Evolutionary conservation across 2,329 filamentous ascomycete genomes (phyloP), one percentile per base, ranked within the genome.

Genomic region (Cladosporium sp.): DNA sequence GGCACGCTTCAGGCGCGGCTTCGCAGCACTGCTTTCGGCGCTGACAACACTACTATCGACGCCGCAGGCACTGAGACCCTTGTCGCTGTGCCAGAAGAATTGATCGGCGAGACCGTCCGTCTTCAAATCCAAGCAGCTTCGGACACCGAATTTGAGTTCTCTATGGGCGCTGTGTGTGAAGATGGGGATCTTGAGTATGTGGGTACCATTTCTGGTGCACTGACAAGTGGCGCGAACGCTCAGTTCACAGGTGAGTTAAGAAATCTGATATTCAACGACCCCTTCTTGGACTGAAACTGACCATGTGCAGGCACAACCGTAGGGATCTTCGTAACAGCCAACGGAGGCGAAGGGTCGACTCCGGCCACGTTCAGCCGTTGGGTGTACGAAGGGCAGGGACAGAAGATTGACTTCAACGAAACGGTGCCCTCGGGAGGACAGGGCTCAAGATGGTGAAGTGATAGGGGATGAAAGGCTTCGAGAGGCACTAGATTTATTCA

Each of bases 1-100:
- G 36, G 72, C 77, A 59, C 74, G 12, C 36, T 57, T 8, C 17
- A 57, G 19, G 45, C 47, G 4, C 20, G 54, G 5, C 44, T 57
- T 24, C 32, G 54, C 6, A 19, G 13, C 24, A 51, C 45, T 12
- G 35, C 54, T 0, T 50, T 44, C 3, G 54, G 54, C 12, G 37
- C 45, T 3, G 45, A 57, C 36, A 51, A 42, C n/a, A 50, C 19
- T 19, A 39, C 42, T 3, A 48, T 40, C 22, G 34, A 48, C 17
- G 28, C 19, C 22, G 37, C 36, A 4, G 45, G 45, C 19, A 19
- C 45, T 15, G 54, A 47, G 32, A 55, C 52, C n/a, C 39, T 57
- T 9, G 36, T 51, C 2, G 36, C 44, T 36, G 36, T 57, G 13
- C 42, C 47, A 17, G 45, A 51, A 13, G 25, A 57, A 3, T 4